Percentiles rank a stretch among this genome's conserved stretches.
Conservation (phyloP, 2,329 filamentous ascomycete genomes). For the Lachnellula cervina region DNA sequence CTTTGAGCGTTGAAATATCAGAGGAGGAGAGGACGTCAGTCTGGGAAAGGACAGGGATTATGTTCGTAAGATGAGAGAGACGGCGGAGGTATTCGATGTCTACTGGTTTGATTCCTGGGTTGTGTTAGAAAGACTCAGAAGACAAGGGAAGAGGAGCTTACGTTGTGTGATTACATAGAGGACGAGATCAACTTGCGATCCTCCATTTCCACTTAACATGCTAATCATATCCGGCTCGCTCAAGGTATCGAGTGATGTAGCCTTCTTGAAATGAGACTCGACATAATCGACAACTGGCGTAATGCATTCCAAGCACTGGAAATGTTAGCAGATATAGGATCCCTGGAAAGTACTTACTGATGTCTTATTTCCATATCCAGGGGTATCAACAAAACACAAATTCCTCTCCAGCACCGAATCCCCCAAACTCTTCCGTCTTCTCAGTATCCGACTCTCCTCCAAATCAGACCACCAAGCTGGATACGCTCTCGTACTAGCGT, state of each 20-base stretch:
- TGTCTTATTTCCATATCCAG: slow-evolving; percentile 52
- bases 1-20: slow-evolving; percentile 56
- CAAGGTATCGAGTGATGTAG: slow-evolving; percentile 56
- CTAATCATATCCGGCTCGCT: slow-evolving; percentile 70
- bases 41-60: slow-evolving; percentile 77
- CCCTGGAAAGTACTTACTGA: slow-evolving; percentile 39
- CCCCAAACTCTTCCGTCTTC: slow-evolving; percentile 64
- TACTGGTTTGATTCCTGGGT: slow-evolving; percentile 50
- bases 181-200: slow-evolving; percentile 77
- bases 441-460: slow-evolving; percentile 56
- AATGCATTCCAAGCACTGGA: slow-evolving; percentile 50
- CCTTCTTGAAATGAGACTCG: slow-evolving; percentile 61
- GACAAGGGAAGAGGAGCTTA: slow-evolving; percentile 37
- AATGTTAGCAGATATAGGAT: slow-evolving; percentile 26
- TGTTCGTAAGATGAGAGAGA: slow-evolving; percentile 70
- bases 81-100: slow-evolving; percentile 70
- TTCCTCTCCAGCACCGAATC: slow-evolving; percentile 85
- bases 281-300: slow-evolving; percentile 65
- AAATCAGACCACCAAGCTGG: slow-evolving; percentile 85
- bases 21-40: slow-evolving; percentile 62
- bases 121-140: slow-evolving; percentile 11
- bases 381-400: slow-evolving; percentile 87
- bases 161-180: slow-evolving; percentile 75
- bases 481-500: slow-evolving; percentile 78
- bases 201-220: slow-evolving; percentile 75